phyloP scores from a whole-genome alignment of 768 basidiomycete species.

The Boletus rubroflammeus region DNA sequence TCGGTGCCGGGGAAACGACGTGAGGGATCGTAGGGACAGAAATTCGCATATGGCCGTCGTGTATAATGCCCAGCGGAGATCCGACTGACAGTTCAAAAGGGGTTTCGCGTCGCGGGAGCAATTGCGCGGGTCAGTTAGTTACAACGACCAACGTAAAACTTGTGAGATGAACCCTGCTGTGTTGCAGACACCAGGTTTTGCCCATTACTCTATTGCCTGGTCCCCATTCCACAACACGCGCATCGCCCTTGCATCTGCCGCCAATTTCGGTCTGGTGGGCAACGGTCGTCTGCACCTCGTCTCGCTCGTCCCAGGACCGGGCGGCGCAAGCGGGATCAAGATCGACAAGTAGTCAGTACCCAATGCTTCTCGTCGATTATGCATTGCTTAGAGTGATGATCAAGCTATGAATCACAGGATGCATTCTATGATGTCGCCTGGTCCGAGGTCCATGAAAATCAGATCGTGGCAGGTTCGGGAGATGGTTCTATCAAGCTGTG shows the following conservation, averaged over 20 bases:
- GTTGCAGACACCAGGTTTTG: constrained; percentile 76
- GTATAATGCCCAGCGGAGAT: neutral
- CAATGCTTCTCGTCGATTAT: neutral
- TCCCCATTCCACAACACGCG: constrained; percentile 79
- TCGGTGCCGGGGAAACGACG: constrained; percentile 38
- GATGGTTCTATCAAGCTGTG: constrained; percentile 89
- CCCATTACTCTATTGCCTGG: constrained; percentile 79
- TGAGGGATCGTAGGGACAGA: constrained; percentile 75
- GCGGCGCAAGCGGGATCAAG: constrained; percentile 41
- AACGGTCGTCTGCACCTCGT: constrained; percentile 84
- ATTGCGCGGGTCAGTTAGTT: neutral
- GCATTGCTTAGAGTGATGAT: constrained; percentile 7
- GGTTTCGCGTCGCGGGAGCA: neutral
- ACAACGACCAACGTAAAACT: neutral
- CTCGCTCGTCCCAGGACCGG: constrained; percentile 48
- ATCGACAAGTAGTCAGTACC: constrained; percentile 67
- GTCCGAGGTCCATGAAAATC: constrained; percentile 95
- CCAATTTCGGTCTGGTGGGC: constrained; percentile 93
- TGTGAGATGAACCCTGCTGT: constrained; percentile 36
- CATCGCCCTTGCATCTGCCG: constrained; percentile 76
- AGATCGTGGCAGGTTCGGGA: constrained; percentile 83
- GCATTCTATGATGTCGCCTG: constrained; percentile 89
- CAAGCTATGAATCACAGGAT: constrained; percentile 90
- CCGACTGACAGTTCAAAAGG: neutral
- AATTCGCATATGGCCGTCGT: constrained; percentile 54